phyloP scores from a whole-genome alignment of 805 yeast species.

The Zygosaccharomyces bisporus region DNA sequence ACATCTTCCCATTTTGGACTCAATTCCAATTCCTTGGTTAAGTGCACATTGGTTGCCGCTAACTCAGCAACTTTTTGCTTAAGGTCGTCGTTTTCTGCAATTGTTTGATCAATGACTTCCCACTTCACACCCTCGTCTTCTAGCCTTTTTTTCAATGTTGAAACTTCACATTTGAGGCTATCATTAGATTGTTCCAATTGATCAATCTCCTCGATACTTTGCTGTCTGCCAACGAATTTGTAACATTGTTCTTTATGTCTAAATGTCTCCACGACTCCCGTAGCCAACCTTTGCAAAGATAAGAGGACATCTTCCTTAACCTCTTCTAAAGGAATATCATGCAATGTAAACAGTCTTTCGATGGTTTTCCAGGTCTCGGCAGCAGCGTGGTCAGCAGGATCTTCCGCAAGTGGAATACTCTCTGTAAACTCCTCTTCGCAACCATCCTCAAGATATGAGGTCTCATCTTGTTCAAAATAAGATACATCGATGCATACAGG shows the following conservation, averaged over 20 bases:
- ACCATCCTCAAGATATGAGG: neutral
- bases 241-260: conserved; percentile 3
- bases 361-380: neutral
- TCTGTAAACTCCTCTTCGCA: neutral
- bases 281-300: neutral
- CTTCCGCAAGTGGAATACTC: neutral
- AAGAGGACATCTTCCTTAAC: neutral
- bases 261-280: neutral
- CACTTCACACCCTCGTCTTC: neutral
- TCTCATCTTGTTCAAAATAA: neutral
- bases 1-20: conserved; percentile 7
- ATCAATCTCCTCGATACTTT: conserved; percentile 2
- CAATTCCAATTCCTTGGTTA: neutral
- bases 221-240: conserved; percentile 3
- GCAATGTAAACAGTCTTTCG: conserved; percentile 1
- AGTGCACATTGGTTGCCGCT: neutral
- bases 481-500: neutral
- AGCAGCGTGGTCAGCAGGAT: neutral
- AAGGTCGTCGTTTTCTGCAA: conserved; percentile 2
- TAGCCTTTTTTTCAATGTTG: neutral
- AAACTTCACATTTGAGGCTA: conserved; percentile 1
- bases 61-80: neutral
- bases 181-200: conserved; percentile 1
- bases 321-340: neutral
- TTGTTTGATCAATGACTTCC: conserved; percentile 3